Percentiles rank a stretch among this genome's conserved stretches.
Evolutionary conservation across 2,329 filamentous ascomycete species (phyloP).

Genomic region (Colletotrichum sp.): DNA sequence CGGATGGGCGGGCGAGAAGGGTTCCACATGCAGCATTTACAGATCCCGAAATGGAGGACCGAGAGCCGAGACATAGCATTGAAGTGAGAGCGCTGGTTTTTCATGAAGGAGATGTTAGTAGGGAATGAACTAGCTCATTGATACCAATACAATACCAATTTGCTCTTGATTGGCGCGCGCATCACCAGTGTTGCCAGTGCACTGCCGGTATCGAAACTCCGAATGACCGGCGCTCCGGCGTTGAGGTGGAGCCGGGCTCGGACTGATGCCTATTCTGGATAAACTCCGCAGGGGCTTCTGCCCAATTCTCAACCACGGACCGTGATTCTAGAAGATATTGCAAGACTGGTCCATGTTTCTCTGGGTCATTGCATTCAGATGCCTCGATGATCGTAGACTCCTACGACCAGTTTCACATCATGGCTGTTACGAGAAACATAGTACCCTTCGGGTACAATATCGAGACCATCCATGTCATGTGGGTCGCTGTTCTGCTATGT

Average conservation of each 20-base stretch:
- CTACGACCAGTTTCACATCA: not conserved
- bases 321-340: not conserved
- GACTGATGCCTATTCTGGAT: not conserved
- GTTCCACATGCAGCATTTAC: not conserved
- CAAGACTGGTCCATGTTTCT: not conserved
- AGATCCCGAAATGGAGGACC: not conserved
- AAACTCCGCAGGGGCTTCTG: not conserved
- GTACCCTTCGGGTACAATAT: not conserved
- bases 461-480: not conserved
- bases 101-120: not conserved
- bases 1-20: not conserved
- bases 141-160: not conserved
- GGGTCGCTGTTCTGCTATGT: not conserved
- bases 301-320: not conserved
- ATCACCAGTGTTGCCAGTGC: not conserved
- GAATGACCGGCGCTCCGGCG: not conserved
- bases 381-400: not conserved
- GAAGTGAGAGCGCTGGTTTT: not conserved
- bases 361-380: not conserved
- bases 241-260: not conserved
- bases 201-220: not conserved
- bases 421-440: not conserved
- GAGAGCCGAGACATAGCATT: not conserved
- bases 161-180: not conserved
- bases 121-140: not conserved